Percentiles rank a stretch among this genome's conserved stretches.
These are phyloP conservation scores for Viola pubescens DNA, from an alignment of 441 rosid genomes.

Conservation along the genomic window DNA sequence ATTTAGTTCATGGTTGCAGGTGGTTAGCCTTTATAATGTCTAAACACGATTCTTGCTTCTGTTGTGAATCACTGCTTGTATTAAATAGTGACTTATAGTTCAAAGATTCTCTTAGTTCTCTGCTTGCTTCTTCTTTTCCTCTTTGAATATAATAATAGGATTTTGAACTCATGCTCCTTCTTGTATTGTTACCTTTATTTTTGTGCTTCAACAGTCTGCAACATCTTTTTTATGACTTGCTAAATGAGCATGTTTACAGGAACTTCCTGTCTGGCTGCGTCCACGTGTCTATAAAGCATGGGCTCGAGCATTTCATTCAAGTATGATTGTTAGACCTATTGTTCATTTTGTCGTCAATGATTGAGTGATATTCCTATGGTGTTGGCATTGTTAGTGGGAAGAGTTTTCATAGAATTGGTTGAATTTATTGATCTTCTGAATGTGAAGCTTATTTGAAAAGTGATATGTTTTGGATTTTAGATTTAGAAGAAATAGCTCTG, in stretches of 20 bases:
- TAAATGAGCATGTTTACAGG: constrained; percentile 37
- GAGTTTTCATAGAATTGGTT: no score
- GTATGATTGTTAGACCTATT: constrained; percentile 34
- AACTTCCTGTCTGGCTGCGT: constrained; percentile 79
- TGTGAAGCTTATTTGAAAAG: no score
- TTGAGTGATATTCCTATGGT: constrained; percentile 1
- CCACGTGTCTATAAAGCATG: constrained; percentile 76
- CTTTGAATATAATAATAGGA: no score
- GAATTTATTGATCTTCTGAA: no score
- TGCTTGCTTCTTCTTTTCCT: no score
- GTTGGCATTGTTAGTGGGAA: background rate
- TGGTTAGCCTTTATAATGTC: no score
- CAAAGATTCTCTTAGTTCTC: no score
- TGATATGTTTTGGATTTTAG: constrained; percentile 33
- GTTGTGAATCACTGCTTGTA: no score
- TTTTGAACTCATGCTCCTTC: no score
- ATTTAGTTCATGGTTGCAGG: no score
- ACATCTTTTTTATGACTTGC: constrained; percentile 13
- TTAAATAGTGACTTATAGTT: no score
- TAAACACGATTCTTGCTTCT: no score
- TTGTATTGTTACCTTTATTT: background rate
- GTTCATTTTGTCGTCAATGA: background rate
- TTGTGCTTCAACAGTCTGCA: background rate
- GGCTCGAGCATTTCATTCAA: constrained; percentile 93
- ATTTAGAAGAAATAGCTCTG: constrained; percentile 76